A percentile compares a stretch with the other conserved stretches of the same genome.
Conservation (phyloP, 2,329 filamentous ascomycete genomes). For the Pseudogymnoascus sp. region DNA sequence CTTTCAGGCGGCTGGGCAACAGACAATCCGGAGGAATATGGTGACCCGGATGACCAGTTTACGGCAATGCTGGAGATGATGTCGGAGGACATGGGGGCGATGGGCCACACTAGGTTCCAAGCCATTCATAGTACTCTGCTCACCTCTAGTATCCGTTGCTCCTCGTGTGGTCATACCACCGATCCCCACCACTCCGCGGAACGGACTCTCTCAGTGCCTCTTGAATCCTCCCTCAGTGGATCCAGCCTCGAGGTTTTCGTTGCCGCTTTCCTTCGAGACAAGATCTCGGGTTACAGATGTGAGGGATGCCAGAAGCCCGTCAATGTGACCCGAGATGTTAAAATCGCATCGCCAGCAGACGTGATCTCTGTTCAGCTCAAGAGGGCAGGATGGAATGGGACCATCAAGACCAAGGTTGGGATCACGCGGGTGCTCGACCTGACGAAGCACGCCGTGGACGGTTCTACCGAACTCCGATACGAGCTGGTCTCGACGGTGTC, state of each 20-base stretch:
- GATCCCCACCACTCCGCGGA: constrained; percentile 20
- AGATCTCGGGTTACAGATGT: constrained; percentile 23
- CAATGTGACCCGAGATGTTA: constrained; percentile 14
- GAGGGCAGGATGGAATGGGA: constrained; percentile 20
- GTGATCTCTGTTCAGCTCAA: constrained; percentile 25
- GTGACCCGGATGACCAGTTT: constrained; percentile 28
- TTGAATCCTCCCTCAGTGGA: constrained; percentile 18
- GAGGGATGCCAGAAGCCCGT: constrained; percentile 18
- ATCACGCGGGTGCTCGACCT: constrained; percentile 23
- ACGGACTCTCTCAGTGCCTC: constrained; percentile 21
- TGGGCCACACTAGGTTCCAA: constrained; percentile 15
- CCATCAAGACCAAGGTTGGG: constrained; percentile 15
- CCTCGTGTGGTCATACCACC: constrained; percentile 21
- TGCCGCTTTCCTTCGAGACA: constrained; percentile 19
- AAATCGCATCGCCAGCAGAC: constrained; percentile 22
- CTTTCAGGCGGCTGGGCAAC: constrained; percentile 21
- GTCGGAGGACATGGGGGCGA: constrained; percentile 20
- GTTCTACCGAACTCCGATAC: constrained; percentile 20
- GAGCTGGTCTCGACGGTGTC: constrained; percentile 26
- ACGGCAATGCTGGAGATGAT: constrained; percentile 23
- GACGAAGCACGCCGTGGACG: constrained; percentile 15
- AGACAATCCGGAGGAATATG: constrained; percentile 20
- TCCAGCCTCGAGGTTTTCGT: constrained; percentile 21
- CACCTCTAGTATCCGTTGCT: constrained; percentile 20
- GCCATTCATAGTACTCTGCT: constrained; percentile 17